phyloP scores from a whole-genome alignment of 1,284 basidiomycete genomes.

The Ustilago nuda region DNA sequence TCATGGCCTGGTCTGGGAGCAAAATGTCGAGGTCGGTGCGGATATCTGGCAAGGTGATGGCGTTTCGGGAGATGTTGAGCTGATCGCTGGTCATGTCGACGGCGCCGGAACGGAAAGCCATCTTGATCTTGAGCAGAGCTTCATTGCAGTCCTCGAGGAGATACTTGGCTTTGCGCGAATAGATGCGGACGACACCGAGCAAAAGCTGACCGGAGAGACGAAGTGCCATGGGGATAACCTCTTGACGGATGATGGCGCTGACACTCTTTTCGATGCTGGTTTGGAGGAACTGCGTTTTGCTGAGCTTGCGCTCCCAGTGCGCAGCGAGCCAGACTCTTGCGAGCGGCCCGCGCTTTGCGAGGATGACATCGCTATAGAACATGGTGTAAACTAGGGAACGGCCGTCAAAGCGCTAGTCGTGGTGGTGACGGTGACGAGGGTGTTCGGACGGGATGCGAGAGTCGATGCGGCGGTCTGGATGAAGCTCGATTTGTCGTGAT shows the following conservation, averaged over 20 bases:
- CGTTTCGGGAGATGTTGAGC: conserved; percentile 83
- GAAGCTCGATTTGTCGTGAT: background rate
- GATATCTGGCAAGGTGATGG: conserved; percentile 83
- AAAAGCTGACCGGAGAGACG: conserved; percentile 93
- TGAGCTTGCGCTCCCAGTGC: conserved; percentile 97
- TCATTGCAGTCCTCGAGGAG: conserved; percentile 97
- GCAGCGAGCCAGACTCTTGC: conserved; percentile 98
- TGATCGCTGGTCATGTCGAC: conserved; percentile 96
- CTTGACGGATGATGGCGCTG: conserved; percentile 80
- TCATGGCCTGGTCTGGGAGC: conserved; percentile 75
- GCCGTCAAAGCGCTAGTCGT: background rate
- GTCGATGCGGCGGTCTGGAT: background rate
- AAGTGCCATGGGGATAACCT: conserved; percentile 86
- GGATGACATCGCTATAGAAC: conserved; percentile 93
- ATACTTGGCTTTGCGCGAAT: conserved; percentile 97
- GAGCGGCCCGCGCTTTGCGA: conserved; percentile 90
- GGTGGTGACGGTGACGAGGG: background rate
- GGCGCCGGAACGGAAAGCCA: conserved; percentile 91
- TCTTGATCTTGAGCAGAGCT: conserved; percentile 91
- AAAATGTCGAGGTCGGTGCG: conserved; percentile 81
- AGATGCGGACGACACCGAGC: conserved; percentile 95
- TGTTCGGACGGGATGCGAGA: background rate
- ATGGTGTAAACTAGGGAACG: conserved; percentile 55
- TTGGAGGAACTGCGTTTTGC: conserved; percentile 91
- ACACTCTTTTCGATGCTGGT: conserved; percentile 94